Evolutionary conservation across 129 eudicot species (phyloP).

Genomic region (Sambucus nigra): DNA sequence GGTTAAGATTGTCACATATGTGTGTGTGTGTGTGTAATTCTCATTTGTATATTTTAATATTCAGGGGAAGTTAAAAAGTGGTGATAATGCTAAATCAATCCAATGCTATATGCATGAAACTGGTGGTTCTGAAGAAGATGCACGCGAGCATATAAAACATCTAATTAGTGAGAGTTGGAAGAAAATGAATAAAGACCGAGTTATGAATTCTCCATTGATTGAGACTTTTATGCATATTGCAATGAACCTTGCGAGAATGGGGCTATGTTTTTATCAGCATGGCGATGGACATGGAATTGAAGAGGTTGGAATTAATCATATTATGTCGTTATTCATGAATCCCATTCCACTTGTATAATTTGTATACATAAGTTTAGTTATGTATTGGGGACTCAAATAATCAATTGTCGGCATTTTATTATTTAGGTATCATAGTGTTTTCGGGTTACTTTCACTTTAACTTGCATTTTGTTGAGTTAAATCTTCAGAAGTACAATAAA

Average conservation of each 20-base stretch:
- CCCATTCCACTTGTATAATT: constrained; percentile 15
- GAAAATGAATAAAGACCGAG: constrained; percentile 17
- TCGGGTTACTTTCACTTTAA: too few relatives aligned
- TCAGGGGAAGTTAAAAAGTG: constrained; percentile 23
- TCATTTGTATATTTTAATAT: not conserved
- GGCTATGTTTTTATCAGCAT: constrained; percentile 26
- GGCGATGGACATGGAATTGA: constrained; percentile 37
- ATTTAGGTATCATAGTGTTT: too few relatives aligned
- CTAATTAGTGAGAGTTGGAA: constrained; percentile 22
- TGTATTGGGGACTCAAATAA: too few relatives aligned
- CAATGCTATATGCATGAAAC: constrained; percentile 33
- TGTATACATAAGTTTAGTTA: too few relatives aligned
- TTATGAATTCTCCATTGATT: constrained; percentile 6
- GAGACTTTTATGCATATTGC: constrained; percentile 5
- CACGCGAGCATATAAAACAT: constrained; percentile 14
- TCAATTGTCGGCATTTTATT: too few relatives aligned
- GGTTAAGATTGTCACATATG: too few relatives aligned
- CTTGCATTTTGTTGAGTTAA: too few relatives aligned
- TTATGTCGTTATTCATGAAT: constrained; percentile 14
- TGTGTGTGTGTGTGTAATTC: not conserved
- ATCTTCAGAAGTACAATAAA: too few relatives aligned
- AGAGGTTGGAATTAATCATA: constrained; percentile 4
- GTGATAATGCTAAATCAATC: constrained; percentile 26
- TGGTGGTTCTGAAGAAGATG: constrained; percentile 27
- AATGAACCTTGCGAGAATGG: constrained; percentile 23